Evolutionary conservation across 108 stramenopile genomes (phyloP).

Genomic region (Skeletonema tropicum): DNA sequence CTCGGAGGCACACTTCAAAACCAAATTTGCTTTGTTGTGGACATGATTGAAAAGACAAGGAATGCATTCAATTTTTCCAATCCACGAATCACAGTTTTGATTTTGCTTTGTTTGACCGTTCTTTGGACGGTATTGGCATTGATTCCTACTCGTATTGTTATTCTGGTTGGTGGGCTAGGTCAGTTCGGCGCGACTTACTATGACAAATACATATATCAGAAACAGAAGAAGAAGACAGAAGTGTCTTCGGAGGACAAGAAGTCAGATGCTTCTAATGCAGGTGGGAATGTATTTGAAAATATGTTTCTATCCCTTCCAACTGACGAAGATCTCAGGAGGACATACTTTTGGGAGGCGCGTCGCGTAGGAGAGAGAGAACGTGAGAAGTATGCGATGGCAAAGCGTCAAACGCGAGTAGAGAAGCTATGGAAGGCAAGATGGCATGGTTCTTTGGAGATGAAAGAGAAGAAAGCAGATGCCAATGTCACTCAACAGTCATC

Average conservation of each 20-base stretch:
- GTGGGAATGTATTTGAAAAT: slow-evolving; percentile 60
- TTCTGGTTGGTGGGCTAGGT: slow-evolving; percentile 53
- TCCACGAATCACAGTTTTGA: slow-evolving; percentile 45
- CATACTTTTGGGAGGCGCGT: slow-evolving; percentile 84
- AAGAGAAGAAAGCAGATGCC: slow-evolving; percentile 44
- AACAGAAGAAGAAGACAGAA: slow-evolving; percentile 12
- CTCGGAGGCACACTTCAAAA: slow-evolving; percentile 77
- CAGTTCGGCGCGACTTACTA: slow-evolving; percentile 67
- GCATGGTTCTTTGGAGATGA: slow-evolving; percentile 50
- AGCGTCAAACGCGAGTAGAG: slow-evolving; percentile 62
- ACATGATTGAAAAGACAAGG: slow-evolving; percentile 61
- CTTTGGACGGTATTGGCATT: slow-evolving; percentile 47
- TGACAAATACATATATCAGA: slow-evolving; percentile 34
- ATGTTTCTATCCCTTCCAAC: slow-evolving; percentile 77
- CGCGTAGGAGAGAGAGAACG: slow-evolving; percentile 56
- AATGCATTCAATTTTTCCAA: slow-evolving; percentile 85
- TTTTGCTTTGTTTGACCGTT: slow-evolving; percentile 33
- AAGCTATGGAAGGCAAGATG: slow-evolving; percentile 81
- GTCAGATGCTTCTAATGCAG: slow-evolving; percentile 10
- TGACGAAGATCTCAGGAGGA: slow-evolving; percentile 77
- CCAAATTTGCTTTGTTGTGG: slow-evolving; percentile 64
- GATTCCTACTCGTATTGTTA: slow-evolving; percentile 48
- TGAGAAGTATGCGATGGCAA: slow-evolving; percentile 55
- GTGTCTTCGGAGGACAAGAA: slow-evolving; percentile 22
- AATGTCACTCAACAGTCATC: neutral